Percentiles rank a stretch among this genome's conserved stretches.
Evolutionary conservation across 1,284 basidiomycete genomes (phyloP).

Genomic region (Rugosomyces carneus): DNA sequence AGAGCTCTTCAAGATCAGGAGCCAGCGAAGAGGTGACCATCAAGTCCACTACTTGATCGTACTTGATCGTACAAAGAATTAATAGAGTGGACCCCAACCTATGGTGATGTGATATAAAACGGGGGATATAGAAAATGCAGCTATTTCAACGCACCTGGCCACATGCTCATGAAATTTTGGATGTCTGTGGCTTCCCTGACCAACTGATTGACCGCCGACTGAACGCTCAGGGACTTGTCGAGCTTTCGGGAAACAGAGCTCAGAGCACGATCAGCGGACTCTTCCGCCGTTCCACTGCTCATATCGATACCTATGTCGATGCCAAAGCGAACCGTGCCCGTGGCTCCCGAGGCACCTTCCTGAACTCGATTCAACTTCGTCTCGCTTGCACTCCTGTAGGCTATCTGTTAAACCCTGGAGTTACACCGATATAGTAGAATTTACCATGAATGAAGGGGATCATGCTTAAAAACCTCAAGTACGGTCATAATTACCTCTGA

Average conservation of each 20-base stretch:
- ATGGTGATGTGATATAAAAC: not conserved
- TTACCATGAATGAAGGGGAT: conserved; percentile 89
- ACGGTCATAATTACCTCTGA: conserved; percentile 91
- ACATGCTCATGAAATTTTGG: conserved; percentile 77
- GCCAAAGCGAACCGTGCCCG: conserved; percentile 21
- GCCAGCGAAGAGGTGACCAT: no score
- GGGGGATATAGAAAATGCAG: not conserved
- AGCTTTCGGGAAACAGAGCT: conserved; percentile 76
- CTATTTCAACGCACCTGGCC: conserved; percentile 45
- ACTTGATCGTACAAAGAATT: not conserved
- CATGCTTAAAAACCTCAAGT: conserved; percentile 94
- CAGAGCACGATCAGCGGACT: conserved; percentile 88
- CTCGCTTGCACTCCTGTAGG: conserved; percentile 64
- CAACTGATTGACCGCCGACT: conserved; percentile 91
- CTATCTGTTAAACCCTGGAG: not conserved
- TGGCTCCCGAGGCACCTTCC: conserved; percentile 25
- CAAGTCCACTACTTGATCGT: no score
- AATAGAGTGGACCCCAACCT: conserved; percentile 22
- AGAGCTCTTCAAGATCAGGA: no score
- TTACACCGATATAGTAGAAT: not conserved
- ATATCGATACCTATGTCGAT: conserved; percentile 51
- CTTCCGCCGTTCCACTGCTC: conserved; percentile 62
- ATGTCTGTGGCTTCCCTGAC: conserved; percentile 85
- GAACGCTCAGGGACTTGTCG: conserved; percentile 79
- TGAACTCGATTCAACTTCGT: conserved; percentile 62